Percentiles rank a stretch among this genome's conserved stretches.
These are phyloP conservation scores for Eucalyptus regnans DNA, from an alignment of 345 rosid species.

Conservation along the genomic window DNA sequence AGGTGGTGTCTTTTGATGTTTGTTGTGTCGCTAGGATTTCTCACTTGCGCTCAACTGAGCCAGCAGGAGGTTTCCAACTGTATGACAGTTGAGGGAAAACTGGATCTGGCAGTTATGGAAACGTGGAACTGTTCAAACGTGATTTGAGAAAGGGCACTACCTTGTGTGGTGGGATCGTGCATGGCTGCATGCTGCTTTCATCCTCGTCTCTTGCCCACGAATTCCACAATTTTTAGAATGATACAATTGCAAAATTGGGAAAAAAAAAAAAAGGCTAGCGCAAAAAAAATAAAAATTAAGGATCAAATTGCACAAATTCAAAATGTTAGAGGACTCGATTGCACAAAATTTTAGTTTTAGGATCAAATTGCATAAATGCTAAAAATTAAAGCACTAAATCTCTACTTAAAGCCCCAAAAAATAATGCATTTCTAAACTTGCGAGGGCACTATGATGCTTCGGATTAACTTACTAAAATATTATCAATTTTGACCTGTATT, in stretches of 20 bases:
- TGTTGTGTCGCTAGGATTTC: background rate
- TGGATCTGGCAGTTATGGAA: background rate
- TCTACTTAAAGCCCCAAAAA: background rate
- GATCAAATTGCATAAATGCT: background rate
- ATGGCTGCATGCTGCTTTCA: background rate
- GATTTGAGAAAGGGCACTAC: background rate
- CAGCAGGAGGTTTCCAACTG: background rate
- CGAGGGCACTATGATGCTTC: accelerated
- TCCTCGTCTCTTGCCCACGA: background rate
- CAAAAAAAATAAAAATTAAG: background rate
- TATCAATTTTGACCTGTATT: accelerated
- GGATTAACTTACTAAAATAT: no score
- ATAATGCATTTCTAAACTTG: background rate
- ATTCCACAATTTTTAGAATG: background rate
- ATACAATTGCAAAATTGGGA: background rate
- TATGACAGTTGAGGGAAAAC: background rate
- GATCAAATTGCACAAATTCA: background rate
- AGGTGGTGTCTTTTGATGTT: background rate
- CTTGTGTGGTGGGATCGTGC: background rate
- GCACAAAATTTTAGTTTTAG: background rate
- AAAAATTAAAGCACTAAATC: background rate
- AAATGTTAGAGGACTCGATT: background rate
- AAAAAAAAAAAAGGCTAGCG: background rate
- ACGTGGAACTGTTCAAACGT: background rate
- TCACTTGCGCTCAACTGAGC: background rate